Percentiles rank a stretch among this genome's conserved stretches.
These are phyloP conservation scores for Candida easanensis DNA, from an alignment of 805 yeast genomes.

Conservation along the genomic window DNA sequence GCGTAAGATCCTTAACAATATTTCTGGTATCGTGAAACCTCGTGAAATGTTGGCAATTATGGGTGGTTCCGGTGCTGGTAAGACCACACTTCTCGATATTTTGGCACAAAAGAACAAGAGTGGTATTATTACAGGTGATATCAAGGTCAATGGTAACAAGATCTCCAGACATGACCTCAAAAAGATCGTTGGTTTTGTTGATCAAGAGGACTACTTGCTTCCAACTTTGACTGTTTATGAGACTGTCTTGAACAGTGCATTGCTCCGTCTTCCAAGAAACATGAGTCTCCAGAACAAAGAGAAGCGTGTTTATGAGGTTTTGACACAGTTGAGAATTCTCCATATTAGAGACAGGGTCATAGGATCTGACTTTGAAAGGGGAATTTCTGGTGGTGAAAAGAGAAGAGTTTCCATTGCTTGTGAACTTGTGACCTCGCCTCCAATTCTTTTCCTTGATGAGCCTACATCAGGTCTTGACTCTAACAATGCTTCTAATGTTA, in stretches of 20 bases:
- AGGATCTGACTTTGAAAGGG: conserved; percentile 87
- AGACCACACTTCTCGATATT: conserved; percentile 89
- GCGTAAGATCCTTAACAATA: conserved; percentile 53
- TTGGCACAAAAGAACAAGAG: conserved; percentile 84
- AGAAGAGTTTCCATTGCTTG: conserved; percentile 92
- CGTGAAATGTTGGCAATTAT: conserved; percentile 91
- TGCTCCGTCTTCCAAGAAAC: conserved; percentile 76
- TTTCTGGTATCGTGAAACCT: conserved; percentile 78
- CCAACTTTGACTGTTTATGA: conserved; percentile 96
- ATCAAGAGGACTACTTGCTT: conserved; percentile 87
- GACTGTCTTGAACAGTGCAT: conserved; percentile 89
- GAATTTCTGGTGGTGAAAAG: conserved; percentile 92
- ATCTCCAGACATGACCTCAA: conserved; percentile 43
- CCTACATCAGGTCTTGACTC: conserved; percentile 97
- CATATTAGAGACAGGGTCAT: conserved; percentile 81
- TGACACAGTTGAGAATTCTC: conserved; percentile 79
- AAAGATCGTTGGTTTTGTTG: conserved; percentile 87
- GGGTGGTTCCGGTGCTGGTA: conserved; percentile 99
- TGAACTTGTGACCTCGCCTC: conserved; percentile 86
- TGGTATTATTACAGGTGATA: conserved; percentile 65
- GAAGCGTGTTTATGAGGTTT: conserved; percentile 77
- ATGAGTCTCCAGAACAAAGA: conserved; percentile 76
- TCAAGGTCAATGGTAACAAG: conserved; percentile 71
- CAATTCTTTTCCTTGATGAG: conserved; percentile 80
- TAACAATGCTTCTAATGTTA: conserved; percentile 86